Percentiles rank a stretch among this genome's conserved stretches.
These are phyloP conservation scores for Ambrosia artemisiifolia DNA, from an alignment of 129 eudicot genomes.

Conservation along the genomic window DNA sequence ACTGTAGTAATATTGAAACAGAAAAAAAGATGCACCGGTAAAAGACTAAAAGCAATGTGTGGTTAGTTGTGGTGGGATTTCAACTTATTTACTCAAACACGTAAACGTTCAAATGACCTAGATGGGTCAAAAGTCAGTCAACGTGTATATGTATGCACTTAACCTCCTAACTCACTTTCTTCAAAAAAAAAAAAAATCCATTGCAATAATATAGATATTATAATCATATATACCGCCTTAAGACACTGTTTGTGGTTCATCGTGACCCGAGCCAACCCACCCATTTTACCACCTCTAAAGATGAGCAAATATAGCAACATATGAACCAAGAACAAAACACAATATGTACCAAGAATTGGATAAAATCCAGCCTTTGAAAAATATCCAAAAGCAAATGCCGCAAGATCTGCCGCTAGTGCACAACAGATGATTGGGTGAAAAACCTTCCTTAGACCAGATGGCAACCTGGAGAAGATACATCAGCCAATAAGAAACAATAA, in stretches of 20 bases:
- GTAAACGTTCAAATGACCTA: not conserved
- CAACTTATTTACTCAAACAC: no score
- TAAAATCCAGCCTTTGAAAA: constrained; percentile 66
- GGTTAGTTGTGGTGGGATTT: no score
- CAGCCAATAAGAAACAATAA: constrained; percentile 18
- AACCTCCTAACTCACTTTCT: not conserved
- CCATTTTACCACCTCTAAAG: not conserved
- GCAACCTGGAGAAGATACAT: constrained; percentile 55
- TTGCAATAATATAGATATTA: not conserved
- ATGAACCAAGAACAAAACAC: constrained; percentile 15
- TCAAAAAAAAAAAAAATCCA: not conserved
- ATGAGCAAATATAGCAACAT: not conserved
- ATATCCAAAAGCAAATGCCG: constrained; percentile 81
- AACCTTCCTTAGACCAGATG: constrained; percentile 67
- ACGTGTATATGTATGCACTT: not conserved
- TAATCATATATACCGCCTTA: not conserved
- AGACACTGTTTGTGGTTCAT: not conserved
- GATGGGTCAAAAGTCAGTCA: not conserved
- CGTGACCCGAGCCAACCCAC: not conserved
- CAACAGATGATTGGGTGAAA: constrained; percentile 95
- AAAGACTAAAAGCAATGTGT: no score
- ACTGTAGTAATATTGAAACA: no score
- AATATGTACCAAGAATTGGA: constrained; percentile 73
- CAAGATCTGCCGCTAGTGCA: constrained; percentile 82
- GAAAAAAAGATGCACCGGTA: no score